Conservation (phyloP, 2,329 filamentous ascomycete species). For the Alternaria brassicae region DNA sequence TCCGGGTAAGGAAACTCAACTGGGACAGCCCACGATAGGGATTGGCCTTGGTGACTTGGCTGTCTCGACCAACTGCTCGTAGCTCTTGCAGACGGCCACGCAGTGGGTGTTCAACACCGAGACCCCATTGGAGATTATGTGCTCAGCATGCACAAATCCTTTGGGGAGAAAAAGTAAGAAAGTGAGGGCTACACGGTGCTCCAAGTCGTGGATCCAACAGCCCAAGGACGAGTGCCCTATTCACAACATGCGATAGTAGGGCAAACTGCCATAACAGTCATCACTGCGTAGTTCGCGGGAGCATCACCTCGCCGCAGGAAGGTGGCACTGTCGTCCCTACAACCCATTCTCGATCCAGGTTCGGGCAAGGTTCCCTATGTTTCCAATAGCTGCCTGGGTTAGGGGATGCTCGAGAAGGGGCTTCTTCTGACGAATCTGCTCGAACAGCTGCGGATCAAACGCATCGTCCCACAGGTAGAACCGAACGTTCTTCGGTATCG, state of each 20-base stretch:
- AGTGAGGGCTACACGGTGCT: not conserved
- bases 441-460: not conserved
- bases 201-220: not conserved
- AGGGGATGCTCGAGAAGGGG: not conserved
- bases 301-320: not conserved
- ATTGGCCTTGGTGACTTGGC: too few species aligned
- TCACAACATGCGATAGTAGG: not conserved
- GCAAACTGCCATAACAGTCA: not conserved
- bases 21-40: too few species aligned
- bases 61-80: too few species aligned
- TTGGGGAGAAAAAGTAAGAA: too few species aligned
- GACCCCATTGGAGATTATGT: too few species aligned
- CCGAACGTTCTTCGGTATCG: not conserved
- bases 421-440: not conserved
- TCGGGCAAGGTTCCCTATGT: not conserved
- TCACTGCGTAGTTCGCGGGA: not conserved
- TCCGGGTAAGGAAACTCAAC: too few species aligned
- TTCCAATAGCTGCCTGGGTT: not conserved
- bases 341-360: not conserved
- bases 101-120: too few species aligned
- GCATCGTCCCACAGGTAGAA: not conserved
- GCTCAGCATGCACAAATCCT: too few species aligned
- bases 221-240: not conserved
- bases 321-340: not conserved
- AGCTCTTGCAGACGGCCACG: too few species aligned